A percentile compares a stretch with the other conserved stretches of the same genome.
phyloP scores from a whole-genome alignment of 257 asterid genomes.

The Coffea eugenioides region DNA sequence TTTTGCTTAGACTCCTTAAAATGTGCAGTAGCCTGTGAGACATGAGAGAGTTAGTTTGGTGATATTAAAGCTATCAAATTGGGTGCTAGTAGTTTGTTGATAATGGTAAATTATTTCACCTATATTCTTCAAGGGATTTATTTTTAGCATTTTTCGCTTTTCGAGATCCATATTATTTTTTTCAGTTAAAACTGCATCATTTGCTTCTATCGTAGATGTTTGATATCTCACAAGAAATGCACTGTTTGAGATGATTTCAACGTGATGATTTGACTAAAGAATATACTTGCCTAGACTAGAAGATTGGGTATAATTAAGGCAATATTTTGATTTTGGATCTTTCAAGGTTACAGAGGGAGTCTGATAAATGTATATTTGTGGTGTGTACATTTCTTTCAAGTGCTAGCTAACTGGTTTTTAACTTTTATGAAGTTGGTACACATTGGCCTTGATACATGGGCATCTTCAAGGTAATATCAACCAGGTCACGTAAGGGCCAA shows the following conservation, averaged over 20 bases:
- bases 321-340: too few relatives aligned
- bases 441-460: too few relatives aligned
- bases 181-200: background rate
- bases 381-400: too few relatives aligned
- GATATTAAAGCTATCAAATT: conserved; percentile 15
- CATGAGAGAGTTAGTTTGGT: conserved; percentile 30
- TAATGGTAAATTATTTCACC: conserved; percentile 1
- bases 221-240: background rate
- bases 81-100: conserved; percentile 8
- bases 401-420: too few relatives aligned
- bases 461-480: too few relatives aligned
- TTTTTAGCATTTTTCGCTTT: background rate
- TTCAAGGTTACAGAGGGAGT: too few relatives aligned
- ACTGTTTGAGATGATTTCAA: background rate
- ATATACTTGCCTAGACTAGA: background rate
- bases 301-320: too few relatives aligned
- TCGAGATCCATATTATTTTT: background rate
- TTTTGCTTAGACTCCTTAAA: conserved; percentile 19
- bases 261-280: background rate
- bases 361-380: too few relatives aligned
- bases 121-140: background rate
- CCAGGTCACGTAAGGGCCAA: too few relatives aligned
- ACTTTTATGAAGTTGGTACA: too few relatives aligned
- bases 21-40: conserved; percentile 28
- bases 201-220: background rate